Percentiles rank a stretch among this genome's conserved stretches.
These are phyloP conservation scores for Monosporozyma servazzii DNA, from an alignment of 805 yeast genomes.

Conservation along the genomic window DNA sequence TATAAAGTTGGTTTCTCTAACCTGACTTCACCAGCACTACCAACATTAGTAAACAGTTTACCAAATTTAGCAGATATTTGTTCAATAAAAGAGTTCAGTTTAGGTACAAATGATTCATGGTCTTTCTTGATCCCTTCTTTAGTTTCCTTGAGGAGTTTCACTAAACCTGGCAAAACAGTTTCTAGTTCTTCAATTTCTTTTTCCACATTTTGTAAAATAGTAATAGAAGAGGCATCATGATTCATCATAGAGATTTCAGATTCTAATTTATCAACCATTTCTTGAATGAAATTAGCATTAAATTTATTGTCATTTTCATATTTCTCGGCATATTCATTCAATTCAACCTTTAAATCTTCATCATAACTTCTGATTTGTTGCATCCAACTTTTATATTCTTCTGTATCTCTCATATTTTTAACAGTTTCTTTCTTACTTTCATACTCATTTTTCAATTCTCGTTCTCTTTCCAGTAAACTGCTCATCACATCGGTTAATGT, in stretches of 20 bases:
- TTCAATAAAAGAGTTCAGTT: constrained; percentile 42
- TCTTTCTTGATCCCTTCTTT: constrained; percentile 34
- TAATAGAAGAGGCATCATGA: constrained; percentile 33
- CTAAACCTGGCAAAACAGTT: constrained; percentile 16
- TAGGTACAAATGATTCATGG: constrained; percentile 49
- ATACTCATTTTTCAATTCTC: constrained; percentile 18
- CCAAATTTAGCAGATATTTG: constrained; percentile 58
- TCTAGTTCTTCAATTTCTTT: constrained; percentile 17
- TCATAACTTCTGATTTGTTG: constrained; percentile 29
- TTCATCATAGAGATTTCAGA: constrained; percentile 36
- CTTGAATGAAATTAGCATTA: constrained; percentile 31
- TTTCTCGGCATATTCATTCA: constrained; percentile 35
- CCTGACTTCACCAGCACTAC: constrained; percentile 76
- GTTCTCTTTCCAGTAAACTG: constrained; percentile 25
- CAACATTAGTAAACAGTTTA: constrained; percentile 58
- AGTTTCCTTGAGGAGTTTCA: constrained; percentile 17
- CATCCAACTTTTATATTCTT: constrained; percentile 22
- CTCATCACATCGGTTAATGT: constrained; percentile 27
- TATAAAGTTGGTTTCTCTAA: constrained; percentile 42
- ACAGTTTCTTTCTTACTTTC: constrained; percentile 24
- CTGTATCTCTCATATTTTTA: constrained; percentile 21
- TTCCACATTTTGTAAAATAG: constrained; percentile 26
- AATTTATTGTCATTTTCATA: constrained; percentile 32
- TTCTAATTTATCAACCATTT: constrained; percentile 36
- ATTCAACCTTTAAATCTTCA: constrained; percentile 31